A percentile compares a stretch with the other conserved stretches of the same genome.
Conservation (phyloP, 1,284 basidiomycete genomes). For the Ceratobasidium papillatum region DNA sequence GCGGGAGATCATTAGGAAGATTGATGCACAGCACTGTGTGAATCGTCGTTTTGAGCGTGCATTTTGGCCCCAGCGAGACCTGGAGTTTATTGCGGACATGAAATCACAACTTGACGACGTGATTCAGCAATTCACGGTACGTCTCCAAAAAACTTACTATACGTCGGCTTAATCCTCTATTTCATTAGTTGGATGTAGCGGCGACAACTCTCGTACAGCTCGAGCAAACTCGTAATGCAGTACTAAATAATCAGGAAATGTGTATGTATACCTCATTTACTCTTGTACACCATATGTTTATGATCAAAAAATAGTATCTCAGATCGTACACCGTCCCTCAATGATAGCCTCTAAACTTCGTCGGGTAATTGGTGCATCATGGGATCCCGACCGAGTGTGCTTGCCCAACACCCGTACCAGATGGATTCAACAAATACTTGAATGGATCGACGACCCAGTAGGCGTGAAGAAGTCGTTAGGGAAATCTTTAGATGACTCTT, state of each 20-base stretch:
- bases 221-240: neutral
- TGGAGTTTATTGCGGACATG: neutral
- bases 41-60: neutral
- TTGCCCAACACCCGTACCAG: neutral
- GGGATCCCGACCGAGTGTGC: slow-evolving; percentile 5
- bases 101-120: neutral
- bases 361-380: neutral
- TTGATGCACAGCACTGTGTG: neutral
- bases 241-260: neutral
- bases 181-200: neutral
- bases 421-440: neutral
- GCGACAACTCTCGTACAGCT: neutral
- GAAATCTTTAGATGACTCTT: neutral
- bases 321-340: neutral
- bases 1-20: neutral
- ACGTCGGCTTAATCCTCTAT: neutral
- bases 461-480: no score
- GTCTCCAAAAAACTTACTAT: neutral
- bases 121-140: neutral
- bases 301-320: neutral
- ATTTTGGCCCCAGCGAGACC: neutral
- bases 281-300: neutral
- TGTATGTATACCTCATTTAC: neutral
- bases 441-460: neutral
- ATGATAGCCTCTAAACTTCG: neutral